Conservation (phyloP, 495 filamentous ascomycete species). For the Durotheca rogersii region DNA sequence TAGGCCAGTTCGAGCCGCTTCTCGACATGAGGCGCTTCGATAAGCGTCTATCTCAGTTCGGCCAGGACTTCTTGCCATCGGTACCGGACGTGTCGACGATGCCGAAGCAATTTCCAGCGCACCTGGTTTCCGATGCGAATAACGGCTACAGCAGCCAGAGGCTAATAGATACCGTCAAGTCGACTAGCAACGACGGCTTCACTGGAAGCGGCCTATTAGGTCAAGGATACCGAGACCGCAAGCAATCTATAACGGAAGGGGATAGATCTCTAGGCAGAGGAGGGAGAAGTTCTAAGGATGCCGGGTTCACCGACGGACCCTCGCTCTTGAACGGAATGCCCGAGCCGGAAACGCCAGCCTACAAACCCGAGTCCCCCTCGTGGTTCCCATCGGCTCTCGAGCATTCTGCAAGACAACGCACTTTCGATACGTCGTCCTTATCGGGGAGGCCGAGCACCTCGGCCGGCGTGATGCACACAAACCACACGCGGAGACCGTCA, state of each 20-base stretch:
- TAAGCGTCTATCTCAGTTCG: constrained; percentile 42
- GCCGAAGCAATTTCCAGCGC: constrained; percentile 22
- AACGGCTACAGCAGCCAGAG: constrained; percentile 16
- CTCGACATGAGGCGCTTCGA: constrained; percentile 53
- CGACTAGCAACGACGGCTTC: constrained; percentile 30
- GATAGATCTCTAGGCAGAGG: constrained; percentile 25
- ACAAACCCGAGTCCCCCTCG: constrained; percentile 27
- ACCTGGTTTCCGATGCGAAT: constrained; percentile 12
- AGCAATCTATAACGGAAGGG: constrained; percentile 27
- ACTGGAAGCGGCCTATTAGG: constrained; percentile 45
- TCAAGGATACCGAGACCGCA: constrained; percentile 44
- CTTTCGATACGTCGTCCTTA: constrained; percentile 13
- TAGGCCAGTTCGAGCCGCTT: constrained; percentile 59
- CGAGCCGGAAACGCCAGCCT: constrained; percentile 10
- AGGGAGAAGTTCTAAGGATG: constrained; percentile 22
- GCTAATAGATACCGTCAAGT: constrained; percentile 20
- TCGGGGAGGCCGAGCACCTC: constrained; percentile 25
- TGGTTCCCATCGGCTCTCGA: constrained; percentile 52
- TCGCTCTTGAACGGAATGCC: constrained; percentile 48
- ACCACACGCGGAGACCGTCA: constrained; percentile 20
- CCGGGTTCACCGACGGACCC: constrained; percentile 52
- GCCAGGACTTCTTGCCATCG: constrained; percentile 34
- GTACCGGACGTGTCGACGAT: constrained; percentile 27
- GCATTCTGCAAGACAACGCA: constrained; percentile 41
- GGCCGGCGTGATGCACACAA: constrained; percentile 12